Percentiles rank a stretch among this genome's conserved stretches.
Evolutionary conservation across 2,329 filamentous ascomycete genomes (phyloP).

Genomic region (Aureobasidium musti): DNA sequence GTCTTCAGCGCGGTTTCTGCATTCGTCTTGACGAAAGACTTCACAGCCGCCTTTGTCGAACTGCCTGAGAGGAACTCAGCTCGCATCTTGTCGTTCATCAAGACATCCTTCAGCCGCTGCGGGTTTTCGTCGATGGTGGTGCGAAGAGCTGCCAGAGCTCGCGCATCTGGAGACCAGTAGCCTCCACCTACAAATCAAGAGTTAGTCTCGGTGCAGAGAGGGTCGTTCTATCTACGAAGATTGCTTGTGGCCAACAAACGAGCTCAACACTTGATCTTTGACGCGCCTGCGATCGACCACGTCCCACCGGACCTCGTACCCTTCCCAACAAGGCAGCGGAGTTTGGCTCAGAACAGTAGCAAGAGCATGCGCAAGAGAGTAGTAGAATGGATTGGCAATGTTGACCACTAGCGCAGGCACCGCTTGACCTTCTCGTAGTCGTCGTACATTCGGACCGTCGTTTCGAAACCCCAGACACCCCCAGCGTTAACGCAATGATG

Average conservation of each 20-base stretch:
- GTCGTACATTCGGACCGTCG: not conserved
- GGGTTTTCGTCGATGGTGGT: slow-evolving; percentile 74
- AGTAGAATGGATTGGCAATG: not conserved
- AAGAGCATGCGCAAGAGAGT: not conserved
- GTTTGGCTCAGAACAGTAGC: not conserved
- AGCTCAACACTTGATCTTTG: slow-evolving; percentile 2
- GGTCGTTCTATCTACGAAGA: not conserved
- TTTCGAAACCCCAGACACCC: not conserved
- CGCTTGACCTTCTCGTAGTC: not conserved
- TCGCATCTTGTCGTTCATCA: slow-evolving; percentile 63
- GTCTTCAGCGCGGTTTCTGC: slow-evolving; percentile 76
- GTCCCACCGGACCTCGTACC: not conserved
- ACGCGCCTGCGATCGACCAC: not conserved
- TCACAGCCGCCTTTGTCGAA: slow-evolving; percentile 59
- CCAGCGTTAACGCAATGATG: not conserved
- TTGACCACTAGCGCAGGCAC: not conserved
- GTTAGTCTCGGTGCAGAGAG: slow-evolving; percentile 16
- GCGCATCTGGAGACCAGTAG: slow-evolving; percentile 74
- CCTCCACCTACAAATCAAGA: slow-evolving; percentile 62
- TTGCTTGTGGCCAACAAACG: not conserved
- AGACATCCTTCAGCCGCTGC: slow-evolving; percentile 65
- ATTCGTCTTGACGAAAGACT: slow-evolving; percentile 70
- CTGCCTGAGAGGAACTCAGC: slow-evolving; percentile 64
- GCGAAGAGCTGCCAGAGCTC: slow-evolving; percentile 66
- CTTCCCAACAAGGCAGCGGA: not conserved